These are phyloP conservation scores for Dactylellina parvicollis DNA, from an alignment of 2,329 filamentous ascomycete genomes.

Conservation along the genomic window DNA sequence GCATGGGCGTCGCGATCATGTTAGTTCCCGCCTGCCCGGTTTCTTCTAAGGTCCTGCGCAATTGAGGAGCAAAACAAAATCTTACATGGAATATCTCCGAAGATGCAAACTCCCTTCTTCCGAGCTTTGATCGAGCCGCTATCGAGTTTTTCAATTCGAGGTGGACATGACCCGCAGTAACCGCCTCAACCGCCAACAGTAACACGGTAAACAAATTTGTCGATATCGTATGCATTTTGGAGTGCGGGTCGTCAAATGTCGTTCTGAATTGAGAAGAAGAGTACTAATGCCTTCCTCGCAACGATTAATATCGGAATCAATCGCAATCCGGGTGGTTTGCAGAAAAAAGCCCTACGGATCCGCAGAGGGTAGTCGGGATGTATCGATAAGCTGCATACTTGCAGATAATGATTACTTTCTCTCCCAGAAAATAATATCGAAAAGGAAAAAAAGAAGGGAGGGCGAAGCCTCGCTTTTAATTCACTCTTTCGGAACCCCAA, in stretches of 20 bases:
- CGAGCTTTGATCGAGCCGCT: conserved; percentile 31
- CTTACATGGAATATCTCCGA: conserved; percentile 45
- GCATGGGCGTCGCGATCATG: conserved; percentile 13
- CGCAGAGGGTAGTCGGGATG: conserved; percentile 28
- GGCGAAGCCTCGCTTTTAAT: conserved; percentile 43
- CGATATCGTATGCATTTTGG: conserved; percentile 17
- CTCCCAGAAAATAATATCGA: background rate
- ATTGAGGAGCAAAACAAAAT: conserved; percentile 1
- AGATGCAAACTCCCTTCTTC: conserved; percentile 31
- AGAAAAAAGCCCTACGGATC: too few relatives aligned
- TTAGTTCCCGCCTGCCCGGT: conserved; percentile 26
- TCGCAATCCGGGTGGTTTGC: conserved; percentile 2
- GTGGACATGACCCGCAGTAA: conserved; percentile 44
- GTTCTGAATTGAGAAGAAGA: too few relatives aligned
- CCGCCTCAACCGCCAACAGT: conserved; percentile 24
- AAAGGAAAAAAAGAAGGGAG: conserved; percentile 27
- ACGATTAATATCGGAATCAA: background rate
- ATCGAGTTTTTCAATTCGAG: conserved; percentile 46
- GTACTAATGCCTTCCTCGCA: too few relatives aligned
- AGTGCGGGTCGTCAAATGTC: too few relatives aligned
- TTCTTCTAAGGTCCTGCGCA: conserved; percentile 21
- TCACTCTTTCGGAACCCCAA: conserved; percentile 21
- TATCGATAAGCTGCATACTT: conserved; percentile 44
- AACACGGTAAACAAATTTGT: conserved; percentile 27
- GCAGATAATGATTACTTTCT: conserved; percentile 18